Evolutionary conservation across 192 early-diverging fungal species (phyloP), one percentile per base, ranked within the genome.

Genomic region (Globomyces pollinis-pini): DNA sequence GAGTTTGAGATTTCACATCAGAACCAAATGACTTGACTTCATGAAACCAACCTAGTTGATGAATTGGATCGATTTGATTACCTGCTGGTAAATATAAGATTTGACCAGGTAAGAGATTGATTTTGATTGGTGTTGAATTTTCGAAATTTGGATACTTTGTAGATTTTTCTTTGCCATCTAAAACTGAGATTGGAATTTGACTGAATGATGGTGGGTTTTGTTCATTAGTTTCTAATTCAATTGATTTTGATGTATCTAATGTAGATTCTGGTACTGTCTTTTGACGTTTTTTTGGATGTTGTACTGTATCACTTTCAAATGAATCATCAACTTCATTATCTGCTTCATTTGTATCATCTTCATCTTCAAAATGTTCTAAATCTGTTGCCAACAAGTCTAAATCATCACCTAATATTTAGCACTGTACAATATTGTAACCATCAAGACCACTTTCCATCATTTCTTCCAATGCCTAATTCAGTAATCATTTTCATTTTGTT

Each of bases 31-130:
- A 49, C 1, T 21, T 32, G 5, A 74, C 72, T 35, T 74, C 66
- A 30, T 74, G 72, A 43, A 74, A 74, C 72, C 72, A 74, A 21
- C 69, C 64, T 60, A 41, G 62, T 41, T 11, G 5, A 8, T 24
- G 57, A 38, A 5, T n/a, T n/a, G n/a, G n/a, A n/a, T n/a, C n/a
- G n/a, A n/a, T n/a, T n/a, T n/a, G n/a, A 63, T n/a, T 11, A 57
- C 60, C 63, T 6, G 55, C 36, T 16, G 69, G 69, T 3, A 74
- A 39, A 39, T 71, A 71, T 2, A 74, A 45, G 1, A 38, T 29
- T 39, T 74, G 55, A 8, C 53, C 38, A 15, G 23, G 34, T n/a
- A 31, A 15, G 5, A 73, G 51, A 3, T 63, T 31, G 28, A 62
- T 58, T 1, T 32, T 47, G 24, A 44, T 29, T 36, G 7, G 23